phyloP scores from a whole-genome alignment of 2,329 filamentous ascomycete genomes.

The Xylariaceae sp. region DNA sequence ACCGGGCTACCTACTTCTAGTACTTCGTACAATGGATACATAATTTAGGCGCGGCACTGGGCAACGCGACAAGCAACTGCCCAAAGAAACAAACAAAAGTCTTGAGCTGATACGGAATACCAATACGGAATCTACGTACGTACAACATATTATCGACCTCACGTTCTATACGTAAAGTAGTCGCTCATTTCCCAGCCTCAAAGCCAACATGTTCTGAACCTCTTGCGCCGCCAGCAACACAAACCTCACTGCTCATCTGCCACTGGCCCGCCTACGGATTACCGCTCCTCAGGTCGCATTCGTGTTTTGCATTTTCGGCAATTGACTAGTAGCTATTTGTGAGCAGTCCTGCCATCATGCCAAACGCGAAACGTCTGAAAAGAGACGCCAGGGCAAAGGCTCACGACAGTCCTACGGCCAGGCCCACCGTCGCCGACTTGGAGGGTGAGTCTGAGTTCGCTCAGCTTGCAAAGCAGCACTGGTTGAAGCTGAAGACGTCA shows the following conservation, averaged over 20 bases:
- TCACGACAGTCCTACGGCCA: constrained; percentile 41
- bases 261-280: constrained; percentile 13
- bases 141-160: too few relatives aligned
- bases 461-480: constrained; percentile 75
- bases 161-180: not conserved
- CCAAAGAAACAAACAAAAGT: too few relatives aligned
- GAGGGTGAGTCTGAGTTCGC: constrained; percentile 68
- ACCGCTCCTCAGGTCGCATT: constrained; percentile 15
- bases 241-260: constrained; percentile 3
- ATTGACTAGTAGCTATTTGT: constrained; percentile 9
- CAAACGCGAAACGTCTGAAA: constrained; percentile 55
- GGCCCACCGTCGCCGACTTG: constrained; percentile 62
- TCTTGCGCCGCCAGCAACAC: constrained; percentile 3
- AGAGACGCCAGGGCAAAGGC: constrained; percentile 42
- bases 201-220: constrained; percentile 3
- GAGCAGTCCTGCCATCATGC: constrained; percentile 39
- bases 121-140: too few relatives aligned
- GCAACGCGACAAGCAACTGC: too few relatives aligned
- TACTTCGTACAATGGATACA: too few relatives aligned
- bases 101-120: too few relatives aligned
- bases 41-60: too few relatives aligned
- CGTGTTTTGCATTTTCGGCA: constrained; percentile 9
- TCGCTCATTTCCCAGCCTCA: not conserved
- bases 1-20: too few relatives aligned
- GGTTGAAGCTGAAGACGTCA: constrained; percentile 68